These are phyloP conservation scores for Cerrena zonata DNA, from an alignment of 1,284 basidiomycete species.

Conservation along the genomic window DNA sequence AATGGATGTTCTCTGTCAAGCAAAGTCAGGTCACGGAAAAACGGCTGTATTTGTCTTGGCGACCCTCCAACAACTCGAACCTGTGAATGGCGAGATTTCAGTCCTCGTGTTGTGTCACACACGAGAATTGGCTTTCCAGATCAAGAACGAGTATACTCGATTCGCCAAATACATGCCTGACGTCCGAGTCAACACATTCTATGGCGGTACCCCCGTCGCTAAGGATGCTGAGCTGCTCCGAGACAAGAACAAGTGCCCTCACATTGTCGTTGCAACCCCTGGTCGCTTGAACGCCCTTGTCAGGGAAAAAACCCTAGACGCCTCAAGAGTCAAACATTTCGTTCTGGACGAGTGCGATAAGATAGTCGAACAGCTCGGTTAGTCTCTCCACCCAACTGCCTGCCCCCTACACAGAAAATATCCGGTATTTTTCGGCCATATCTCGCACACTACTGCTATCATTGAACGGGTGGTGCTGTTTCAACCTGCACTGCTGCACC, in stretches of 20 bases:
- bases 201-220: conserved; percentile 91
- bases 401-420: conserved; percentile 19
- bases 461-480: conserved; percentile 9
- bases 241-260: conserved; percentile 96
- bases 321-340: conserved; percentile 95
- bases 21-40: conserved; percentile 99
- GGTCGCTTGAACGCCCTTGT: conserved; percentile 90
- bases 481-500: conserved; percentile 18
- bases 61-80: conserved; percentile 96
- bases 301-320: conserved; percentile 89
- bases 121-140: conserved; percentile 98
- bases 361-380: conserved; percentile 99
- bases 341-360: conserved; percentile 99
- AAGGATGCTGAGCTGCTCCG: conserved; percentile 93
- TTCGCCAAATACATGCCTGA: conserved; percentile 99
- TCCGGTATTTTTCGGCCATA: conserved; percentile 3
- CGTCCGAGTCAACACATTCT: conserved; percentile 95
- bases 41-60: conserved; percentile 99
- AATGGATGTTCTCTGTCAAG: conserved; percentile 99
- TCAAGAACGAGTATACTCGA: conserved; percentile 98
- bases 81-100: conserved; percentile 95
- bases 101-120: conserved; percentile 99
- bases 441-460: conserved; percentile 10
- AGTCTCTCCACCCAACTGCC: conserved; percentile 72
- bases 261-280: conserved; percentile 97